phyloP scores from a whole-genome alignment of 2,329 filamentous ascomycete genomes.

The Cryphonectria radicalis region DNA sequence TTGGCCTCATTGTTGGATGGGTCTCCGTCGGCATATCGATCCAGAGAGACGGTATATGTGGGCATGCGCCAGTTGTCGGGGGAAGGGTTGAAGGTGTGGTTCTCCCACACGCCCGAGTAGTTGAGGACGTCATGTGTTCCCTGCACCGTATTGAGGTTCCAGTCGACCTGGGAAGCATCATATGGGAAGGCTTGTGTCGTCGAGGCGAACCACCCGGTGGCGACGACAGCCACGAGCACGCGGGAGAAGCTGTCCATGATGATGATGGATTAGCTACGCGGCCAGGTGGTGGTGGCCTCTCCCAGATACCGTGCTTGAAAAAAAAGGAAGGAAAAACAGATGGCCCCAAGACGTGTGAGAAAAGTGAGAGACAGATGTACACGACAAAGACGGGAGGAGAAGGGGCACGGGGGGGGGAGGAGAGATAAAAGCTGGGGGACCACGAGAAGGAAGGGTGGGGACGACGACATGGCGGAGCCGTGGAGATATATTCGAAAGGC shows the following conservation, averaged over 20 bases:
- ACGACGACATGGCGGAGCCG: neutral
- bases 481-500: conserved; percentile 4
- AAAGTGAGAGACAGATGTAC: neutral
- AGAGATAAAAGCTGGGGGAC: neutral
- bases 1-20: conserved; percentile 66
- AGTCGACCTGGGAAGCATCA: conserved; percentile 21
- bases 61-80: conserved; percentile 28
- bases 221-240: conserved; percentile 9
- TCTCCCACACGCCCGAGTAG: conserved; percentile 28
- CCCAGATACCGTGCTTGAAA: neutral
- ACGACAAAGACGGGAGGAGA: neutral
- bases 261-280: neutral
- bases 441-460: neutral
- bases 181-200: conserved; percentile 22
- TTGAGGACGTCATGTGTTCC: conserved; percentile 17
- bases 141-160: conserved; percentile 28
- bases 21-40: conserved; percentile 65
- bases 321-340: neutral
- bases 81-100: conserved; percentile 22
- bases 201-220: conserved; percentile 23
- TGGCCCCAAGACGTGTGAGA: neutral
- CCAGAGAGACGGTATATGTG: conserved; percentile 62
- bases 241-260: conserved; percentile 23
- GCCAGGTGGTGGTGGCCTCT: conserved; percentile 6
- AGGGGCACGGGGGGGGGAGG: neutral